phyloP scores from a whole-genome alignment of 306 rosid genomes.

The Fagus crenata region DNA sequence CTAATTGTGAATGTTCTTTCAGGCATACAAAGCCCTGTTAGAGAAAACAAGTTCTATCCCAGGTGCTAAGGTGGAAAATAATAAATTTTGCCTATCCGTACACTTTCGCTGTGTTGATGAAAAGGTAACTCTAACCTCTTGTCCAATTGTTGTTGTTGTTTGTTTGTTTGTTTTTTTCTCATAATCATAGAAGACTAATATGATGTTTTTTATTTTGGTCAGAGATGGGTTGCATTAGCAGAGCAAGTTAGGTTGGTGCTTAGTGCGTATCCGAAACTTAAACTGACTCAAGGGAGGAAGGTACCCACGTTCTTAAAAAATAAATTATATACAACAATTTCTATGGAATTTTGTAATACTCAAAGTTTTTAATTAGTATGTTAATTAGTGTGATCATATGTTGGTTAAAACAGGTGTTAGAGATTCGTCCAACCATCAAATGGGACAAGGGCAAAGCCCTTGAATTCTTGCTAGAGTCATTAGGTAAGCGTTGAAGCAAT shows the following conservation, averaged over 20 bases:
- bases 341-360: neutral
- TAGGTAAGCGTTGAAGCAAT: conserved; percentile 46
- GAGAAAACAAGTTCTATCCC: conserved; percentile 72
- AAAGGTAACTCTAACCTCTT: conserved; percentile 50
- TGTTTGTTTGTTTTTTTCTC: no score
- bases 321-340: neutral
- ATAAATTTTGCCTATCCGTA: conserved; percentile 85
- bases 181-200: neutral
- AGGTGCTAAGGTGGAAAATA: conserved; percentile 86
- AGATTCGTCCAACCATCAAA: conserved; percentile 87
- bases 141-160: neutral
- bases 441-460: conserved; percentile 99
- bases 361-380: neutral
- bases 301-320: conserved; percentile 22
- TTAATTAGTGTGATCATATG: neutral
- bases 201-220: neutral
- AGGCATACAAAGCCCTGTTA: conserved; percentile 66
- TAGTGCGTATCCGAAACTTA: conserved; percentile 70
- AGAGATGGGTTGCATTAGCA: conserved; percentile 78
- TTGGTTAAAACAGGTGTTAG: conserved; percentile 46
- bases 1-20: conserved; percentile 10
- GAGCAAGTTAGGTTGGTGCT: conserved; percentile 75
- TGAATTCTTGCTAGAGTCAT: conserved; percentile 71
- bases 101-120: conserved; percentile 97
- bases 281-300: conserved; percentile 76